Percentiles rank a stretch among this genome's conserved stretches.
phyloP scores from a whole-genome alignment of 768 basidiomycete species.

The Clavulina sp. region DNA sequence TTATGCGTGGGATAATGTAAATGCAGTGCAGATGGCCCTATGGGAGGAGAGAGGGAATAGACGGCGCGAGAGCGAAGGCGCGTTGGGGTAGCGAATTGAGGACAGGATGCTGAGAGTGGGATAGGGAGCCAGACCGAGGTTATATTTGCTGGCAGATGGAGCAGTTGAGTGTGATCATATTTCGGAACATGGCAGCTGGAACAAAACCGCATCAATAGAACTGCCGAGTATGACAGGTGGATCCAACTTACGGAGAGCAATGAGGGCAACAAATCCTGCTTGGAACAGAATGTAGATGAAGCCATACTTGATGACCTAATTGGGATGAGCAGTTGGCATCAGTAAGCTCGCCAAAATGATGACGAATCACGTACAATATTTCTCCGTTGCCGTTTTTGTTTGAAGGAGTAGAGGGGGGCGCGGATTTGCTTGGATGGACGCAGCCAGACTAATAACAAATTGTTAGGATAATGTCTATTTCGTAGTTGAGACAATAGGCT shows the following conservation, averaged over 20 bases:
- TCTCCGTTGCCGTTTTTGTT: constrained; percentile 76
- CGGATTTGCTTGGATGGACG: constrained; percentile 88
- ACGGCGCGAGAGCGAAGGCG: no score
- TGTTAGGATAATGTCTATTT: background rate
- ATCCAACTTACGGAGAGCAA: constrained; percentile 44
- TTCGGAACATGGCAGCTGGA: constrained; percentile 45
- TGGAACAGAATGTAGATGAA: constrained; percentile 55
- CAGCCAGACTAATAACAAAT: constrained; percentile 33
- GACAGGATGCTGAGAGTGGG: no score
- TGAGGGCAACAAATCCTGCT: constrained; percentile 52
- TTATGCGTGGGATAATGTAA: no score
- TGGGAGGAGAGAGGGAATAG: no score
- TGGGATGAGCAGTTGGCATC: constrained; percentile 4
- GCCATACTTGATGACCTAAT: constrained; percentile 75
- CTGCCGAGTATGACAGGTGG: constrained; percentile 11
- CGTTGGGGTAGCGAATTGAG: no score
- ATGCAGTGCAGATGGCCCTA: no score
- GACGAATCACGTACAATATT: constrained; percentile 49
- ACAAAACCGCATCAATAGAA: no score
- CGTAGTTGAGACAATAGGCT: background rate
- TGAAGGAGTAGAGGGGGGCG: constrained; percentile 76
- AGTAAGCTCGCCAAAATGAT: constrained; percentile 5
- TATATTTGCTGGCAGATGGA: constrained; percentile 38
- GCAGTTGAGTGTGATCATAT: constrained; percentile 45
- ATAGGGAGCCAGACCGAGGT: no score